Evolutionary conservation across 306 rosid genomes (phyloP).

Genomic region (Rosa persica): DNA sequence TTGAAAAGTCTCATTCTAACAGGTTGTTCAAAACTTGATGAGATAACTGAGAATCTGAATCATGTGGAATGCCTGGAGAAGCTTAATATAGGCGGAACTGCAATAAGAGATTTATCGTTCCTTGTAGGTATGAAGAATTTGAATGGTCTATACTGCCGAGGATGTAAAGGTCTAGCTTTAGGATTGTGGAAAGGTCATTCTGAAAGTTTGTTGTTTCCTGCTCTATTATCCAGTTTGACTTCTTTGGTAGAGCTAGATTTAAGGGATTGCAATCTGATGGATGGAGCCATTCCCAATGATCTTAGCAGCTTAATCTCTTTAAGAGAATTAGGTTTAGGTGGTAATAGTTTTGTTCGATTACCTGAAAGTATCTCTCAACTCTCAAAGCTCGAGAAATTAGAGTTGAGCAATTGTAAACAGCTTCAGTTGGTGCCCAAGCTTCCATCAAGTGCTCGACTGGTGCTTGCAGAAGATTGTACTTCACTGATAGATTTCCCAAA

Average conservation of each 20-base stretch:
- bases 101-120: conserved; percentile 11
- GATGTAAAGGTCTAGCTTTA: background rate
- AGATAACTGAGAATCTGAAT: background rate
- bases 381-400: background rate
- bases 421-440: background rate
- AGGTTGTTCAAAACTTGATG: conserved; percentile 20
- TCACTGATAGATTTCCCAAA: background rate
- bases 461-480: conserved; percentile 4
- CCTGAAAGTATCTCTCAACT: background rate
- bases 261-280: conserved; percentile 18
- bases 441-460: background rate
- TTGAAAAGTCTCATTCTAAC: conserved; percentile 12
- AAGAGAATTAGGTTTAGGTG: background rate
- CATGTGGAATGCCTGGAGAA: background rate
- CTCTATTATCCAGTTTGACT: background rate
- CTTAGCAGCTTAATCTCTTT: background rate
- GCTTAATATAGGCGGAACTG: conserved; percentile 22
- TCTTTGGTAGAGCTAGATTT: background rate
- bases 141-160: background rate
- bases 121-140: conserved; percentile 12
- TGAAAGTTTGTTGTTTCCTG: background rate
- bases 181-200: too few species aligned
- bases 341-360: background rate
- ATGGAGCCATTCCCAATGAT: background rate
- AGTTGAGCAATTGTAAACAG: background rate